Conservation (phyloP, 306 rosid species). For the Dicorynia guianensis region DNA sequence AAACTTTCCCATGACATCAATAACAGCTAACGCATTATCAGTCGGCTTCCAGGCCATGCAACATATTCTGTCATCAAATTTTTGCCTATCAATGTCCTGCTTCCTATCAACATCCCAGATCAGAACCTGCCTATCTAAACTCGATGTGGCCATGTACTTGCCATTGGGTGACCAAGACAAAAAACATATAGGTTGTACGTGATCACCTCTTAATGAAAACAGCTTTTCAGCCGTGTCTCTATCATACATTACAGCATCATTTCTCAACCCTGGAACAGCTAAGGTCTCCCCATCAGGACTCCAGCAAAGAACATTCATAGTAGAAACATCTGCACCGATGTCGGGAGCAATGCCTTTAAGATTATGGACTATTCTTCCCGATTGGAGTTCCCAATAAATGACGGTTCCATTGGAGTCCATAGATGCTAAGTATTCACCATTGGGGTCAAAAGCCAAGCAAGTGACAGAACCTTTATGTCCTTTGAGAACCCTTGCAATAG, state of each 20-base stretch:
- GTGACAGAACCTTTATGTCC: conserved; percentile 88
- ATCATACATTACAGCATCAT: conserved; percentile 90
- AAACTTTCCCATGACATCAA: conserved; percentile 87
- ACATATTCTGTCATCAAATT: conserved; percentile 83
- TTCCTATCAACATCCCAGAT: conserved; percentile 86
- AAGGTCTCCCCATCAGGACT: conserved; percentile 94
- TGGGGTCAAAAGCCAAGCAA: conserved; percentile 86
- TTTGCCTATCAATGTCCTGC: conserved; percentile 93
- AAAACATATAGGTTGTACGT: conserved; percentile 74
- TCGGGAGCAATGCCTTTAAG: conserved; percentile 85
- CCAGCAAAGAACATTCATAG: conserved; percentile 84
- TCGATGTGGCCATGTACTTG: conserved; percentile 86
- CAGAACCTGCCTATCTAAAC: conserved; percentile 88
- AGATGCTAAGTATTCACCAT: conserved; percentile 88
- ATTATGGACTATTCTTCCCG: conserved; percentile 73
- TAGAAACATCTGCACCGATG: conserved; percentile 65
- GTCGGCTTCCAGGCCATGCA: conserved; percentile 91
- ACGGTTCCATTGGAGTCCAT: conserved; percentile 85
- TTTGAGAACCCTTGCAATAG: conserved; percentile 93
- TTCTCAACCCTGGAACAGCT: conserved; percentile 86
- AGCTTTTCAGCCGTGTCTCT: conserved; percentile 92
- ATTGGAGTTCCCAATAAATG: conserved; percentile 82
- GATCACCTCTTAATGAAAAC: conserved; percentile 88
- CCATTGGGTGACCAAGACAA: conserved; percentile 98
- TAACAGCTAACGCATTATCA: conserved; percentile 80